Evolutionary conservation across 225 moss, liverwort and hornwort species (phyloP).

Genomic region (Anthoceros angustus): DNA sequence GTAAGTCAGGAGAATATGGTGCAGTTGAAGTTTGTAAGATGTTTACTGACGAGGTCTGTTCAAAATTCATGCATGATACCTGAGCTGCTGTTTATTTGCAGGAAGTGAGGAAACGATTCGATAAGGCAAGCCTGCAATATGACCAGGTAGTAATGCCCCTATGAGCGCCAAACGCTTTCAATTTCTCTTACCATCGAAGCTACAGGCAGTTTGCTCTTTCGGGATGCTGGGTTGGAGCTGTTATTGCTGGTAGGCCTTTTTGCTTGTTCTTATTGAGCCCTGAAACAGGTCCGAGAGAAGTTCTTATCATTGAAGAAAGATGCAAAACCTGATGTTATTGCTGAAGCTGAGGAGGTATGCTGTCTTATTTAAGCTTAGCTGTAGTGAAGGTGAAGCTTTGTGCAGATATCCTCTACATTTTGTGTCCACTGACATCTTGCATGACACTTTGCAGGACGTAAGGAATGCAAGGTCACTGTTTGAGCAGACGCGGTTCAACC

Average conservation of each 20-base stretch:
- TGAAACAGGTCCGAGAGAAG: conserved; percentile 54
- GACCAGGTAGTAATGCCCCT: conserved; percentile 38
- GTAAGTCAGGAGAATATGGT: no score
- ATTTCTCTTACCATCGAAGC: background rate
- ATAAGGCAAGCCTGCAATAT: conserved; percentile 77
- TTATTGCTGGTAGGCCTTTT: background rate
- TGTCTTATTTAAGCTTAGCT: background rate
- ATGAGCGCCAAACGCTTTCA: background rate
- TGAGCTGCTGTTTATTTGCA: conserved; percentile 17
- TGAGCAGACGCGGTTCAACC: conserved; percentile 83
- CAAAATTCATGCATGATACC: conserved; percentile 4
- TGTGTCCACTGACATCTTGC: background rate
- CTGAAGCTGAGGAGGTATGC: conserved; percentile 67
- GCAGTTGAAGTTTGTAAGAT: no score
- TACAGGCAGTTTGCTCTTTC: no score
- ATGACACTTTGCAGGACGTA: conserved; percentile 36
- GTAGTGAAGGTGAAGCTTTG: no score
- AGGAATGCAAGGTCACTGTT: conserved; percentile 76
- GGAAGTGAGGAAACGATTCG: conserved; percentile 86
- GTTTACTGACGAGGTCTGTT: no score
- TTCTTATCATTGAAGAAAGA: conserved; percentile 76
- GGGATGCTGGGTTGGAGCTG: no score
- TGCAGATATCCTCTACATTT: background rate
- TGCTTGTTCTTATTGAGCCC: conserved; percentile 10
- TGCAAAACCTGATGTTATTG: conserved; percentile 76